These are phyloP conservation scores for Elongisporangium prolatum DNA, from an alignment of 352 stramenopile species.

Conservation along the genomic window DNA sequence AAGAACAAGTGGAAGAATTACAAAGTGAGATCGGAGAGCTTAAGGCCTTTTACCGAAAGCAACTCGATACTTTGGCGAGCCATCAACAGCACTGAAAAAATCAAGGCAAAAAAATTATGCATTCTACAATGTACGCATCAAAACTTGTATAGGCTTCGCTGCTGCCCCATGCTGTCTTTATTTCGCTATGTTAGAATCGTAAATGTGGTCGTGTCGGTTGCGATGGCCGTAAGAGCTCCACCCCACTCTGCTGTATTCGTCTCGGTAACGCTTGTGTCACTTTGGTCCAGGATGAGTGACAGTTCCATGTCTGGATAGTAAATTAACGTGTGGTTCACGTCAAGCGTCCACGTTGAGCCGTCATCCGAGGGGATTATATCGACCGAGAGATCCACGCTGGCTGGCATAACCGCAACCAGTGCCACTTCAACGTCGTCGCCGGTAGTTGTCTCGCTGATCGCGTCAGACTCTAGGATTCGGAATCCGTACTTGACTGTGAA, in stretches of 20 bases:
- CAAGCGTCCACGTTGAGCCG: not conserved
- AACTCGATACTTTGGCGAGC: slow-evolving; percentile 61
- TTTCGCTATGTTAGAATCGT: not conserved
- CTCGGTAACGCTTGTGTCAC: not conserved
- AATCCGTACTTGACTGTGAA: slow-evolving; percentile 17
- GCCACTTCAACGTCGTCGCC: slow-evolving; percentile 6
- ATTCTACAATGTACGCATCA: not conserved
- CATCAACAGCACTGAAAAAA: slow-evolving; percentile 21
- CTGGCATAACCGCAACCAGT: slow-evolving; percentile 11
- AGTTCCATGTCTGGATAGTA: slow-evolving; percentile 3
- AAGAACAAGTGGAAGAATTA: slow-evolving; percentile 82
- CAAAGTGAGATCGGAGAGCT: slow-evolving; percentile 72
- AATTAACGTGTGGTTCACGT: slow-evolving; percentile 1
- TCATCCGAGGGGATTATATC: not conserved
- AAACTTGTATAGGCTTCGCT: not conserved
- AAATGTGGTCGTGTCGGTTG: slow-evolving; percentile 1
- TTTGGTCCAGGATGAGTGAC: not conserved
- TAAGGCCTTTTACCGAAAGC: slow-evolving; percentile 75
- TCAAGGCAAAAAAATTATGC: slow-evolving; percentile 4
- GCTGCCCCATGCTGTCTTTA: not conserved
- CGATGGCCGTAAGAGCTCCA: not conserved
- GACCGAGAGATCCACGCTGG: not conserved
- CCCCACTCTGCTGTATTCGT: not conserved
- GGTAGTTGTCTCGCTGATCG: slow-evolving; percentile 5
- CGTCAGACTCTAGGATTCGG: slow-evolving; percentile 3